Base-by-base conservation (phyloP, 2,329 filamentous ascomycete genomes). In the Helotiales sp. region DNA sequence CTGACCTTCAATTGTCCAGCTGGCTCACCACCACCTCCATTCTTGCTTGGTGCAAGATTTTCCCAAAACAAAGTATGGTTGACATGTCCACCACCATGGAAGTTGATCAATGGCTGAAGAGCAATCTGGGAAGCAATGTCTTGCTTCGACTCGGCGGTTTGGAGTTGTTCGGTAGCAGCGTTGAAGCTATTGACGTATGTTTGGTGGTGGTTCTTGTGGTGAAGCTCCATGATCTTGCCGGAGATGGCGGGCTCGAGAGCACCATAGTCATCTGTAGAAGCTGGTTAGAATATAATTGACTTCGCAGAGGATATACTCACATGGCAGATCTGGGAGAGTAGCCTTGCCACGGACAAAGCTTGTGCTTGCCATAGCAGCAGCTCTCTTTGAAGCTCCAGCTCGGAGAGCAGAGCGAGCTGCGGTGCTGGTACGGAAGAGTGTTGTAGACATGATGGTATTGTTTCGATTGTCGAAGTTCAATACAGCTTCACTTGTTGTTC, bases 171-270 rank as follows among this genome's bases (percentile, higher is more conserved):
- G 66, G 85, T 78, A 57, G 90, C 88, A 60, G 87, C 82, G 80
- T 96, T 96, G 80, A 90, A 90, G 74, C 88, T 89, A 76, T 87
- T 95, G 68, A 96, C 91, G 75, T 96, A 96, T 70, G 92, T 93
- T 77, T 93, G 87, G 81, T 96, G 93, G 82, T 96, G 92, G 77
- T 92, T 93, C 78, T 84, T 87, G 84, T 96, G 90, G 82, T 96
- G 93, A 46, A 96, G 85, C 79, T 96, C 90, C 93, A 96, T 96
- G 80, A 96, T 96, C 78, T 95, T 86, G 74, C 89, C 89, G 49
- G 89, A 93, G 79, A 96, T 86, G 71, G 81, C 72, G 51, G 85
- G 85, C 79, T 99, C 95, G 69, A 99, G 91, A 52, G 93, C 95
- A 73, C 89, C 91, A 76, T 97, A 99, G 82, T 97, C 95, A 74